Evolutionary conservation across 2,329 filamentous ascomycete species (phyloP).

Genomic region (Fusarium nodosum): DNA sequence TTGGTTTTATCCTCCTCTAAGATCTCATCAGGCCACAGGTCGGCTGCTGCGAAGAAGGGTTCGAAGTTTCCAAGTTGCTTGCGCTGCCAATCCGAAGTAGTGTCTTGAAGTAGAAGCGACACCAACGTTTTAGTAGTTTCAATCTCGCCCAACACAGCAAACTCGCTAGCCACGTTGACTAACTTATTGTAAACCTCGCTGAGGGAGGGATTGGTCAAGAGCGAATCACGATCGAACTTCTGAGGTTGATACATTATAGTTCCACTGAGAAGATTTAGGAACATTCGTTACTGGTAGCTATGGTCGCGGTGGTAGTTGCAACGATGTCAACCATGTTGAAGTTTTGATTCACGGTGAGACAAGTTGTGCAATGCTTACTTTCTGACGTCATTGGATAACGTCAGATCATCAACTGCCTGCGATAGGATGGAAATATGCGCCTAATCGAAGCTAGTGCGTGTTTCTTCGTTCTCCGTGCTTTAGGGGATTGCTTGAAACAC

Average conservation of each 20-base stretch:
- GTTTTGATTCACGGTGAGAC: not conserved
- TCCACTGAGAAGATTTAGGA: accelerated
- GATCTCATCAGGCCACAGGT: conserved; percentile 39
- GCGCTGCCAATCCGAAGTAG: conserved; percentile 39
- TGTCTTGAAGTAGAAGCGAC: conserved; percentile 39
- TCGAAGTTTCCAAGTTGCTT: conserved; percentile 9
- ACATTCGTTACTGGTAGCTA: not conserved
- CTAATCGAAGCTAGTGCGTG: too few species aligned
- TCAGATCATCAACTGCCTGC: too few species aligned
- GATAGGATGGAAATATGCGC: not conserved
- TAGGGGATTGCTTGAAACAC: too few species aligned
- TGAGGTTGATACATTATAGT: conserved; percentile 4
- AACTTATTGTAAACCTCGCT: conserved; percentile 26
- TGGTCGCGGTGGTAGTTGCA: too few species aligned
- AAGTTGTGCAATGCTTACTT: not conserved
- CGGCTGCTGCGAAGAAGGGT: conserved; percentile 35
- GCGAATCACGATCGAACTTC: conserved; percentile 26
- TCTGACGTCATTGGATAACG: conserved; percentile 6
- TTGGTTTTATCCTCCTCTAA: conserved; percentile 3
- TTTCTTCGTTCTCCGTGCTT: not conserved
- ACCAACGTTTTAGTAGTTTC: conserved; percentile 22
- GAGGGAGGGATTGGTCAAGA: conserved; percentile 24
- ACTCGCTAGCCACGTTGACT: conserved; percentile 31
- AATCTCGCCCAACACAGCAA: conserved; percentile 38
- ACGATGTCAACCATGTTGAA: not conserved